Conservation (phyloP, 768 basidiomycete species). For the Tulasnella sp. region DNA sequence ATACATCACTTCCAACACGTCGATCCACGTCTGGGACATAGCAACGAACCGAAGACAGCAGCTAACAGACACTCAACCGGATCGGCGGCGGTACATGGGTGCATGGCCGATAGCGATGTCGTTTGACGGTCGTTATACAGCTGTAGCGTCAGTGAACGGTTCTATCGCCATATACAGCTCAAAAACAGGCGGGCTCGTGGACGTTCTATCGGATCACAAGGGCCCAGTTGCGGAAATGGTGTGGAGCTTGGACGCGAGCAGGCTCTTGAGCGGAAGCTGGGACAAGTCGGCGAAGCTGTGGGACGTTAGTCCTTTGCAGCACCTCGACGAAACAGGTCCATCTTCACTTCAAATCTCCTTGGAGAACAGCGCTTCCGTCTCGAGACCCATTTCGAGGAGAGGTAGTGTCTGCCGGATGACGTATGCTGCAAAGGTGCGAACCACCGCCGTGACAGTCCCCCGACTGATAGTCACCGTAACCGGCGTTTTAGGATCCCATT, state of each 20-base stretch:
- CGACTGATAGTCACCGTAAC: background rate
- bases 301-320: background rate
- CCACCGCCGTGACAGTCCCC: background rate
- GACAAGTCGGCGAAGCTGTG: slow-evolving; percentile 2
- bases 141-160: background rate
- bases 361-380: background rate
- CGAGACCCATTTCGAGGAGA: background rate
- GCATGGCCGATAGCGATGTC: background rate
- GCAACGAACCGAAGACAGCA: background rate
- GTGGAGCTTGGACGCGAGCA: background rate
- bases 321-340: background rate
- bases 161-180: background rate
- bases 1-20: background rate
- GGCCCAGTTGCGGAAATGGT: background rate
- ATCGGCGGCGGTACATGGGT: background rate
- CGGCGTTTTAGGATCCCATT: background rate
- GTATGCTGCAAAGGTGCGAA: background rate
- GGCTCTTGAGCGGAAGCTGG: background rate
- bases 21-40: background rate
- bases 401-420: background rate
- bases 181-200: background rate
- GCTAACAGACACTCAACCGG: background rate
- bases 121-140: background rate
- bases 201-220: background rate
- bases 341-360: background rate